A percentile compares a stretch with the other conserved stretches of the same genome.
Conservation (phyloP, 2,329 filamentous ascomycete species). For the Sclerotinia minor region DNA sequence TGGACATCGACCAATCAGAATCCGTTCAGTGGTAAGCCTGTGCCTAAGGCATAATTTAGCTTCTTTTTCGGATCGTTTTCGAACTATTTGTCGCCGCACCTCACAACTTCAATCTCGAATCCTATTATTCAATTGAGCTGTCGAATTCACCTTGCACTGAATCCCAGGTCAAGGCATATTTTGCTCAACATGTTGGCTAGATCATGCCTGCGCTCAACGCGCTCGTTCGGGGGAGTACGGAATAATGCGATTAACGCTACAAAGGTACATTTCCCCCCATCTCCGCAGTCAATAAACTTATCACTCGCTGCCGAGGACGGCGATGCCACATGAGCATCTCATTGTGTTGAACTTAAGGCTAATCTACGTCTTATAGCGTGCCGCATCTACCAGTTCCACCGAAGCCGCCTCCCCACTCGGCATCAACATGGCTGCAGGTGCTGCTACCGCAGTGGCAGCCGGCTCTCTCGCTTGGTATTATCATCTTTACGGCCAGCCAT, state of each 20-base stretch:
- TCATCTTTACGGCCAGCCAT: conserved; percentile 87
- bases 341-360: conserved; percentile 40
- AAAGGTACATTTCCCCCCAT: conserved; percentile 61
- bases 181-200: conserved; percentile 81
- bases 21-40: conserved; percentile 21
- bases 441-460: conserved; percentile 81
- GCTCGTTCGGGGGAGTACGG: conserved; percentile 76
- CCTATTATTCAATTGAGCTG: conserved; percentile 40
- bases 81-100: conserved; percentile 24
- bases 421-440: conserved; percentile 82
- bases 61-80: conserved; percentile 27
- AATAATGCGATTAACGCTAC: conserved; percentile 70
- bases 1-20: conserved; percentile 19
- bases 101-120: conserved; percentile 34
- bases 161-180: conserved; percentile 39
- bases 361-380: conserved; percentile 53
- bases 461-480: conserved; percentile 97
- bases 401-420: conserved; percentile 73
- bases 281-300: conserved; percentile 7
- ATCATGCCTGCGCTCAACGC: conserved; percentile 85
- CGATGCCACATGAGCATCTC: background rate
- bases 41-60: conserved; percentile 22
- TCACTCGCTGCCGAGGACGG: conserved; percentile 35
- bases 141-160: conserved; percentile 36
- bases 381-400: conserved; percentile 63